These are phyloP conservation scores for Monosporascus sp. DNA, from an alignment of 2,329 filamentous ascomycete genomes.

Conservation along the genomic window DNA sequence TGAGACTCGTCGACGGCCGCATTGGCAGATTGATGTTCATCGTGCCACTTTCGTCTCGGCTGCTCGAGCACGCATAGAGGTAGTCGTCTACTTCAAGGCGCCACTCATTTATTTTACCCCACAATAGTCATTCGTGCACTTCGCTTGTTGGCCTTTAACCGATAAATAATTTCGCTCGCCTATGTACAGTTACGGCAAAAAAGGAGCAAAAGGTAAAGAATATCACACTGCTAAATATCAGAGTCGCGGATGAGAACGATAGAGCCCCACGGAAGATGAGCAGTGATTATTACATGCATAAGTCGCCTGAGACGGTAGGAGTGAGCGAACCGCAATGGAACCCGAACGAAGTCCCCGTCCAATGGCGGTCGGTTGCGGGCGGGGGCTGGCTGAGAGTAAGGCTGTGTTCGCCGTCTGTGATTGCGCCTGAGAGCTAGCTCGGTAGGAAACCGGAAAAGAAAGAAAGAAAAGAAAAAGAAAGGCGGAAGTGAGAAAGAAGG, in stretches of 20 bases:
- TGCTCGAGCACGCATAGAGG: no score
- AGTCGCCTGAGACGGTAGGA: not conserved
- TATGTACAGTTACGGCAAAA: not conserved
- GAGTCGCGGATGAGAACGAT: no score
- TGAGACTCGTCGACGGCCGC: constrained; percentile 40
- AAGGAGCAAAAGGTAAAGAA: not conserved
- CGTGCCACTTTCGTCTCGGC: constrained; percentile 5
- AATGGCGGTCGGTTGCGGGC: not conserved
- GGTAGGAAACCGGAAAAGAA: no score
- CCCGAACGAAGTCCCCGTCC: not conserved
- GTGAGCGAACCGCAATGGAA: not conserved
- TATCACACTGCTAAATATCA: not conserved
- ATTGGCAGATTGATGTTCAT: constrained; percentile 50
- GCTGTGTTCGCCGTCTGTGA: not conserved
- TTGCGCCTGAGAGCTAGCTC: no score
- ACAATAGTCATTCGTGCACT: no score
- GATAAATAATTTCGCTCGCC: not conserved
- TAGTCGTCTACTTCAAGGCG: no score
- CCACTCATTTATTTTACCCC: no score
- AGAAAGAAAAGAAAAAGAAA: no score
- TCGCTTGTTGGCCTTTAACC: no score
- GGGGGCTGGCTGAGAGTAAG: not conserved
- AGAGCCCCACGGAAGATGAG: no score
- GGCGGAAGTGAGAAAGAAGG: no score
- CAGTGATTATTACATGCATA: no score